Base-by-base conservation (phyloP, 306 rosid species). In the Luffa aegyptiaca region DNA sequence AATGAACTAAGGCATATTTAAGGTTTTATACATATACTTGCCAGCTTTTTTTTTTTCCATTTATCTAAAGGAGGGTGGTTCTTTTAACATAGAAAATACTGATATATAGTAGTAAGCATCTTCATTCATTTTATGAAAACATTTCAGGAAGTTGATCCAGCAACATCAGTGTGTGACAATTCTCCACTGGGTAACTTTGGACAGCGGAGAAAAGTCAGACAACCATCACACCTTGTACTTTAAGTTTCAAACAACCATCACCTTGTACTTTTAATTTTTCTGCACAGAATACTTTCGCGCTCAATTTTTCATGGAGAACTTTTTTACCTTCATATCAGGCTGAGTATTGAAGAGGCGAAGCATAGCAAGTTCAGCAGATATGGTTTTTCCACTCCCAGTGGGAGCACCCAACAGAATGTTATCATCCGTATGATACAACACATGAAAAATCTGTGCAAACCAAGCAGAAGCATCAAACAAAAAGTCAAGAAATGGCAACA, bases 341-440 rank as follows among this genome's bases (percentile, higher is more conserved):
- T 91, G 97, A 16, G 97, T 88, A 76, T 87, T 91, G 86, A 94
- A 94, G 77, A 94, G 97, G 61, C 64, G 98, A 84, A 92, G 92
- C 90, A 92, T 94, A 69, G 98, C 98, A 83, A 94, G 98, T 89
- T 94, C 98, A 36, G 98, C 98, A 80, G 98, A 94, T 85, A 94
- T 92, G 74, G 98, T 94, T 85, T 94, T 94, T 77, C 98, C 98
- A 91, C 98, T 94, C 63, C 98, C 98, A 80, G 98, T 92, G 58
- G 98, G 98, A 86, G 97, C 98, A 83, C 98, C 98, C 66, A 94
- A 85, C 33, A 94, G 93, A 83, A 94, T 91, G 88, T 92, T 92
- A 84, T 89, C 87, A 87, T 92, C 97, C 4, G 95, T 88, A 87
- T 94, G 98, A 87, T 92, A 92, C 83, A 92, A 87, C 79, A 87